A percentile compares a stretch with the other conserved stretches of the same genome.
These are phyloP conservation scores for Lenzites betulinus DNA, from an alignment of 768 basidiomycete genomes.

Conservation along the genomic window DNA sequence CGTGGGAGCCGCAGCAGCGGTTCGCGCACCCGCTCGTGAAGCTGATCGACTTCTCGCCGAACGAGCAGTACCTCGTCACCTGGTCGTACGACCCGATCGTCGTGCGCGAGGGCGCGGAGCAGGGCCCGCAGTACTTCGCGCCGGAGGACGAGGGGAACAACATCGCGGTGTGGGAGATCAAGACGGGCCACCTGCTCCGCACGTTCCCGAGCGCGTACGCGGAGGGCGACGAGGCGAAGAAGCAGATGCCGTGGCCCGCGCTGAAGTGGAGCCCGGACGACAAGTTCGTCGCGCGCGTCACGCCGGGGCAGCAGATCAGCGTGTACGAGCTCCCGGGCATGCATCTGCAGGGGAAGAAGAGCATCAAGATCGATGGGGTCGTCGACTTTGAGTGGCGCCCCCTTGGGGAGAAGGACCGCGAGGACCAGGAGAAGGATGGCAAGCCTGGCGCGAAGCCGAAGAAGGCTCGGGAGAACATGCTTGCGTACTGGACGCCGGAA, in stretches of 20 bases:
- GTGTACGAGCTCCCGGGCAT: conserved; percentile 95
- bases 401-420: conserved; percentile 83
- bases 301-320: conserved; percentile 91
- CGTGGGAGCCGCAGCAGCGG: conserved; percentile 85
- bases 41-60: conserved; percentile 95
- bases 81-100: conserved; percentile 95
- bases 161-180: conserved; percentile 98
- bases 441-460: conserved; percentile 51
- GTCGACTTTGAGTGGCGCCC: conserved; percentile 99
- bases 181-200: conserved; percentile 87
- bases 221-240: conserved; percentile 66
- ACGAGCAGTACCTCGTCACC: conserved; percentile 94
- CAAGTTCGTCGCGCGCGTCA: conserved; percentile 87
- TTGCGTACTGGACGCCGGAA: conserved; percentile 98
- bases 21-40: conserved; percentile 96
- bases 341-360: conserved; percentile 94
- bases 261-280: conserved; percentile 98
- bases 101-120: conserved; percentile 76
- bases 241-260: conserved; percentile 92
- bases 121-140: conserved; percentile 85
- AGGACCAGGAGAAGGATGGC: conserved; percentile 51
- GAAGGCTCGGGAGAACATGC: conserved; percentile 84
- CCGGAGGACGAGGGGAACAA: conserved; percentile 96
- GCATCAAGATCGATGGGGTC: conserved; percentile 95
- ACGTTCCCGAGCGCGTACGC: conserved; percentile 76